These are phyloP conservation scores for Sporothrix phasma DNA, from an alignment of 2,329 filamentous ascomycete species.

Conservation along the genomic window DNA sequence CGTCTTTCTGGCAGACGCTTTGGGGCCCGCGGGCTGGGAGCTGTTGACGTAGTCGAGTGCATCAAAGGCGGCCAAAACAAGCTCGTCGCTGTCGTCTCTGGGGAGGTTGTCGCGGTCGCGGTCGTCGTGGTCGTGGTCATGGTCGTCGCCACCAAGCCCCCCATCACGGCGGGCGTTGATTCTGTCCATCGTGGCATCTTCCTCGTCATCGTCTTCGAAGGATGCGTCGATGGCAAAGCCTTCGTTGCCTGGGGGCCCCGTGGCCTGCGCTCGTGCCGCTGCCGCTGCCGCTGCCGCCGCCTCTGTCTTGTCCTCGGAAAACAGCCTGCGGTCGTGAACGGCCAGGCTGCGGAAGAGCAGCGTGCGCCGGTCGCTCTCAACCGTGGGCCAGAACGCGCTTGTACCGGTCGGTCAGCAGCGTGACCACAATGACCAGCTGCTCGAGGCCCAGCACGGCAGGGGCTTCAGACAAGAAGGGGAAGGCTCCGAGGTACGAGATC, in stretches of 20 bases:
- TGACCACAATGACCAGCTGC: constrained; percentile 61
- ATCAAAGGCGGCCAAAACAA: constrained; percentile 60
- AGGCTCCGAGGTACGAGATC: constrained; percentile 60
- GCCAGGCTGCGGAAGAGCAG: constrained; percentile 63
- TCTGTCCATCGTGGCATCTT: constrained; percentile 39
- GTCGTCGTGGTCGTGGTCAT: constrained; percentile 31
- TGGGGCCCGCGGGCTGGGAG: background rate
- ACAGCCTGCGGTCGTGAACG: constrained; percentile 54
- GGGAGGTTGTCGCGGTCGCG: constrained; percentile 25
- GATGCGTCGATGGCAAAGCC: constrained; percentile 40
- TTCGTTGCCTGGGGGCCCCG: background rate
- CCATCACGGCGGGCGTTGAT: too few relatives aligned
- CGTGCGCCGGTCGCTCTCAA: constrained; percentile 47
- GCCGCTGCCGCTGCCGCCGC: constrained; percentile 12
- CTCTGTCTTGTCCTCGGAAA: constrained; percentile 21
- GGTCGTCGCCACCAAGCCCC: background rate
- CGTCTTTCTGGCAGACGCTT: constrained; percentile 28
- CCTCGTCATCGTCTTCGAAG: constrained; percentile 33
- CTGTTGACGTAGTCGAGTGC: constrained; percentile 52
- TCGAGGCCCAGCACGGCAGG: constrained; percentile 60
- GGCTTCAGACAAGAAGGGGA: constrained; percentile 61
- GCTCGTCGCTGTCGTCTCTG: constrained; percentile 43
- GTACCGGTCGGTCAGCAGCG: constrained; percentile 62
- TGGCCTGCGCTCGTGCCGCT: constrained; percentile 13
- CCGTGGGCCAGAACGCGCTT: constrained; percentile 50